phyloP scores from a whole-genome alignment of 2,329 filamentous ascomycete genomes.

The Lecanicillium sp. region DNA sequence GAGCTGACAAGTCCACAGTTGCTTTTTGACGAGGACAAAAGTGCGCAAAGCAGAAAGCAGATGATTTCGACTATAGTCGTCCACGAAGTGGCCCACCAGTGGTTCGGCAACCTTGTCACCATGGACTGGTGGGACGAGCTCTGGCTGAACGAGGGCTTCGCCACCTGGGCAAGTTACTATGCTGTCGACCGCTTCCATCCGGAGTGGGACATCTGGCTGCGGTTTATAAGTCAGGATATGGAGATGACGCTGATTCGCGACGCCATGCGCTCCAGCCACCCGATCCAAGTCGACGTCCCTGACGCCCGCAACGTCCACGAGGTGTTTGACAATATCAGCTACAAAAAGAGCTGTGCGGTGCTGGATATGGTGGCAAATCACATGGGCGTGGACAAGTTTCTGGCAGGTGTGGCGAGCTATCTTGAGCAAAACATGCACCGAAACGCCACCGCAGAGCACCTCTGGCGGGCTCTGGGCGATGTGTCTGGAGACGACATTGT shows the following conservation, averaged over 20 bases:
- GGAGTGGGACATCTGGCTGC: slow-evolving; percentile 97
- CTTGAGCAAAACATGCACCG: slow-evolving; percentile 95
- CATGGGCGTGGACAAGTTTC: slow-evolving; percentile 86
- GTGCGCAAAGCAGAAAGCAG: slow-evolving; percentile 85
- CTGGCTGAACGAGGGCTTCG: slow-evolving; percentile 93
- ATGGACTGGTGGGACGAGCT: slow-evolving; percentile 99
- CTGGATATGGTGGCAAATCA: slow-evolving; percentile 96
- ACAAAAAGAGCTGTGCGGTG: slow-evolving; percentile 93
- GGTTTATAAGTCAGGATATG: slow-evolving; percentile 86
- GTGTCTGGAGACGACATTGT: slow-evolving; percentile 94
- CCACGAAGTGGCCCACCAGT: slow-evolving; percentile 96
- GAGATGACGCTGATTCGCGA: slow-evolving; percentile 83
- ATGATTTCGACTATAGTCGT: slow-evolving; percentile 90
- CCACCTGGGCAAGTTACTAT: slow-evolving; percentile 49
- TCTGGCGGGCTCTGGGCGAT: slow-evolving; percentile 81
- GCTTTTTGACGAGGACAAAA: slow-evolving; percentile 83
- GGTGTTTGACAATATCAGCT: slow-evolving; percentile 96
- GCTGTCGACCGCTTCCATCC: slow-evolving; percentile 92
- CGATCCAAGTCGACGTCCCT: slow-evolving; percentile 93
- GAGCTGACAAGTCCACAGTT: slow-evolving; percentile 28
- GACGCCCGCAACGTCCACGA: slow-evolving; percentile 94
- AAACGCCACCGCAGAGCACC: slow-evolving; percentile 84
- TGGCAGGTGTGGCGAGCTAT: slow-evolving; percentile 84
- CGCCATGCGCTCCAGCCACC: slow-evolving; percentile 87
- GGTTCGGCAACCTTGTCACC: slow-evolving; percentile 95